These are phyloP conservation scores for Wickerhamomyces sydowiorum DNA, from an alignment of 805 yeast species.

Conservation along the genomic window DNA sequence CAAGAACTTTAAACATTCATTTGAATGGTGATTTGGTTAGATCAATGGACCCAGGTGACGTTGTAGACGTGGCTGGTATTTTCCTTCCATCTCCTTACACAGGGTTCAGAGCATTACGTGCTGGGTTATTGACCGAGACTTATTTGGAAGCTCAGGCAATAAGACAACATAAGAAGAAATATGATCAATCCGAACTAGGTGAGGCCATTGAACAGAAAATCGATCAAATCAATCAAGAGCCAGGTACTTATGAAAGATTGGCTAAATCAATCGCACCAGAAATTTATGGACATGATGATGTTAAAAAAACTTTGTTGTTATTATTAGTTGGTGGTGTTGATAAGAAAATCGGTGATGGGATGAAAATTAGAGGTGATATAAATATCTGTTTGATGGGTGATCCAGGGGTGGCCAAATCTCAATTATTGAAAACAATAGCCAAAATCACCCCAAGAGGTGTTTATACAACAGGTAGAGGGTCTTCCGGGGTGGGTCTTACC, in stretches of 20 bases:
- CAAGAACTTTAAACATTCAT: slow-evolving; percentile 79
- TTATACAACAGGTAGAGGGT: slow-evolving; percentile 97
- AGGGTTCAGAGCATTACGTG: slow-evolving; percentile 86
- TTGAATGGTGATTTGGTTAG: slow-evolving; percentile 91
- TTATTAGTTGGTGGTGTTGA: slow-evolving; percentile 93
- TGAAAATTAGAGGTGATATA: slow-evolving; percentile 95
- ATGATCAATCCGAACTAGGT: slow-evolving; percentile 57
- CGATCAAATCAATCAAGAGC: slow-evolving; percentile 46
- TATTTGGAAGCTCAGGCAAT: slow-evolving; percentile 84
- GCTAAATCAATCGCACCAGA: slow-evolving; percentile 96
- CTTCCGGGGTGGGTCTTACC: slow-evolving; percentile 97
- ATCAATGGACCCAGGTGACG: slow-evolving; percentile 86
- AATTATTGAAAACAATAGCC: slow-evolving; percentile 81
- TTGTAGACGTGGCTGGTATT: slow-evolving; percentile 89
- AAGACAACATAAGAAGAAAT: slow-evolving; percentile 83
- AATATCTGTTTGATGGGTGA: slow-evolving; percentile 97
- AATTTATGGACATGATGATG: slow-evolving; percentile 89
- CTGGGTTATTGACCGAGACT: slow-evolving; percentile 92
- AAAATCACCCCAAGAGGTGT: slow-evolving; percentile 95
- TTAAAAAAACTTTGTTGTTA: slow-evolving; percentile 82
- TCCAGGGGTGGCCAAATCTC: slow-evolving; percentile 99
- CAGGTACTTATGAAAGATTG: slow-evolving; percentile 71
- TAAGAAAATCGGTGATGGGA: slow-evolving; percentile 91
- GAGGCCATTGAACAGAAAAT: slow-evolving; percentile 53
- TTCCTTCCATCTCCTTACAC: slow-evolving; percentile 94